Evolutionary conservation across 495 filamentous ascomycete genomes (phyloP), one percentile per base, ranked within the genome.

Genomic region (Penicillium angulare): DNA sequence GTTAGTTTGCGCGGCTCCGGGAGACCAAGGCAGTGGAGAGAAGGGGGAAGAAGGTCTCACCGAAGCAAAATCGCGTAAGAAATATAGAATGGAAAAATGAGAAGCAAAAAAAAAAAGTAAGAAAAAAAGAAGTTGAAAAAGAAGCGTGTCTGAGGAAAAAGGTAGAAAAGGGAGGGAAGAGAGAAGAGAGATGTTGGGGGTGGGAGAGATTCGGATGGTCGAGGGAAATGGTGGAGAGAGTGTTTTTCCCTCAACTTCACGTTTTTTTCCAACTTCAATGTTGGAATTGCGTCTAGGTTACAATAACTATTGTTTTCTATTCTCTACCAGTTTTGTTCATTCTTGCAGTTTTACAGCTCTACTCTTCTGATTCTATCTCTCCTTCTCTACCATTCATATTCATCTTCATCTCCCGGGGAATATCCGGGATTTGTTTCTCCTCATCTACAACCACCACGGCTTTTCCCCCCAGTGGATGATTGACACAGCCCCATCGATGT

Each of bases 1-100:
- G 49, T 65, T 63, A 63, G 71, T 68, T 65, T 69, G 69, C 64
- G 69, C 67, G 65, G 58, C 60, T 68, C 62, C 60, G 61, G 63
- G 49, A 55, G 55, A 42, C 20, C 23, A 59, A 55, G 46, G 50
- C 51, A 57, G 32, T 47, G 47, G 40, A 53, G 12, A 36, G 45
- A 43, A 47, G 35, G 24, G 29, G 34, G 43, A 15, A 26, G 29
- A 22, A 16, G 7, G 23, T 24, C 39, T 3, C 24, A 41, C 27
- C 52, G 52, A 56, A 58, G 57, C 59, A 56, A 49, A 61, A 56
- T 60, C 51, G 49, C 49, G 59, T 59, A 59, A 61, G 38, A 46
- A 63, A 54, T 34, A 39, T 21, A 20, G 21, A 48, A 47, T 2
- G 15, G 15, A 34, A 10, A 21, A 21, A 32, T n/a, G 26, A 44